Evolutionary conservation across 805 yeast genomes (phyloP).

Genomic region (Schizosaccharomyces cryophilus): DNA sequence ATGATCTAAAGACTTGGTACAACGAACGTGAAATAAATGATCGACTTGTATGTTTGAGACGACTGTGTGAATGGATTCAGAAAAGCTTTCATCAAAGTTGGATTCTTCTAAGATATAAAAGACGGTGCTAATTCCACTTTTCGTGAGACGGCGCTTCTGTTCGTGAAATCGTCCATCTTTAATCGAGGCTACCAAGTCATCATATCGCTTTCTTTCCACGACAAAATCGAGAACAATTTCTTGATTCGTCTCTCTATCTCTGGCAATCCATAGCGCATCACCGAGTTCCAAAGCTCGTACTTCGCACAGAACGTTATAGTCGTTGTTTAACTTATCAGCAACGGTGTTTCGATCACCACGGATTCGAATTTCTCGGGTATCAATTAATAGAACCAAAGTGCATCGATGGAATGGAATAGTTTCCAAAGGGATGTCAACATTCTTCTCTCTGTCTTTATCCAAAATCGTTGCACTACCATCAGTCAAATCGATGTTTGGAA

Average conservation of each 20-base stretch:
- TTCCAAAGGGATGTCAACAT: constrained; percentile 3
- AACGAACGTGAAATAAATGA: constrained; percentile 38
- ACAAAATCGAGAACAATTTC: constrained; percentile 56
- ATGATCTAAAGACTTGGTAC: constrained; percentile 49
- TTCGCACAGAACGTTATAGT: constrained; percentile 26
- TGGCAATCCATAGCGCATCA: constrained; percentile 76
- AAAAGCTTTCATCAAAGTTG: constrained; percentile 15
- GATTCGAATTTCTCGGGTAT: constrained; percentile 61
- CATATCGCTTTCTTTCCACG: constrained; percentile 74
- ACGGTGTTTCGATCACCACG: constrained; percentile 48
- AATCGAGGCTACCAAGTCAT: constrained; percentile 62
- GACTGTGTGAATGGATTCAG: constrained; percentile 51
- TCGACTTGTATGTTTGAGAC: constrained; percentile 43
- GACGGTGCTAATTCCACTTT: constrained; percentile 41
- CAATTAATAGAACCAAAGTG: constrained; percentile 39
- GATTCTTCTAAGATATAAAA: constrained; percentile 57
- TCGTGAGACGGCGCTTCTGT: constrained; percentile 53
- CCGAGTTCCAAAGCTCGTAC: constrained; percentile 49
- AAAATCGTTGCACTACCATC: neutral
- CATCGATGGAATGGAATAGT: constrained; percentile 21
- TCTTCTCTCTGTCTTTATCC: neutral
- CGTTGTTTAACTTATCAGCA: constrained; percentile 23
- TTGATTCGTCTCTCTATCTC: constrained; percentile 27
- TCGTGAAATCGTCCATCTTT: constrained; percentile 73
- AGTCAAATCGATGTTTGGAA: neutral